Conservation (phyloP, 192 early-diverging fungal genomes). For the Obelidium mucronatum region DNA sequence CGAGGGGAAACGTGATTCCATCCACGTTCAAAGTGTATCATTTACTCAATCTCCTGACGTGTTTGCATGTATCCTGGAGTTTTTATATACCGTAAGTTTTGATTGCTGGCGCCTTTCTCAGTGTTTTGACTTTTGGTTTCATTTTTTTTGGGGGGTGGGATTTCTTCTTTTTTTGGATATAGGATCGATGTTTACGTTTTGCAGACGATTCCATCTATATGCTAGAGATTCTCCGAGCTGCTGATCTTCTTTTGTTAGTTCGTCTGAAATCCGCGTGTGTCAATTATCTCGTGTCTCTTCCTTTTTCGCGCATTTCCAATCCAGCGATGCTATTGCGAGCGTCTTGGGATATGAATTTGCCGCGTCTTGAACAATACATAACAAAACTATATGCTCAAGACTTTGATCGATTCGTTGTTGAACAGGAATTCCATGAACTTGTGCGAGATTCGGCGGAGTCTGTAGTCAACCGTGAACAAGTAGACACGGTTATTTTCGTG, state of each 20-base stretch:
- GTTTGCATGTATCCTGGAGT: conserved; percentile 50
- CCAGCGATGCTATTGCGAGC: conserved; percentile 44
- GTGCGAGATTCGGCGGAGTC: conserved; percentile 47
- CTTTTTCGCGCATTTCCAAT: conserved; percentile 26
- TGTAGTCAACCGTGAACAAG: conserved; percentile 52
- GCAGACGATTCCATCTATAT: conserved; percentile 38
- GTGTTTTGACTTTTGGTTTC: not conserved
- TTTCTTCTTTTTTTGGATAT: not conserved
- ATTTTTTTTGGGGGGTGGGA: not conserved
- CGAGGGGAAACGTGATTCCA: not conserved
- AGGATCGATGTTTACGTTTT: conserved; percentile 25
- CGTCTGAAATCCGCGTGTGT: conserved; percentile 51
- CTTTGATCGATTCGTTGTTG: conserved; percentile 38
- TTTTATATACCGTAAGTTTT: conserved; percentile 56
- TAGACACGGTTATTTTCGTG: conserved; percentile 60
- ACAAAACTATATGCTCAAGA: conserved; percentile 51
- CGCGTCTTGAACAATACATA: conserved; percentile 54
- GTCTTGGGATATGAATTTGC: conserved; percentile 51
- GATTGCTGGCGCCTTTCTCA: not conserved
- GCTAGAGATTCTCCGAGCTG: conserved; percentile 46
- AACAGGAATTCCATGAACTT: conserved; percentile 41
- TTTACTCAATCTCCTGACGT: conserved; percentile 27
- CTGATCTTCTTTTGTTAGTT: conserved; percentile 58
- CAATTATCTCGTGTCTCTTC: conserved; percentile 37
- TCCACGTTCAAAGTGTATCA: not conserved